phyloP scores from a whole-genome alignment of 306 rosid genomes.

The Oxytropis ochrocephala region DNA sequence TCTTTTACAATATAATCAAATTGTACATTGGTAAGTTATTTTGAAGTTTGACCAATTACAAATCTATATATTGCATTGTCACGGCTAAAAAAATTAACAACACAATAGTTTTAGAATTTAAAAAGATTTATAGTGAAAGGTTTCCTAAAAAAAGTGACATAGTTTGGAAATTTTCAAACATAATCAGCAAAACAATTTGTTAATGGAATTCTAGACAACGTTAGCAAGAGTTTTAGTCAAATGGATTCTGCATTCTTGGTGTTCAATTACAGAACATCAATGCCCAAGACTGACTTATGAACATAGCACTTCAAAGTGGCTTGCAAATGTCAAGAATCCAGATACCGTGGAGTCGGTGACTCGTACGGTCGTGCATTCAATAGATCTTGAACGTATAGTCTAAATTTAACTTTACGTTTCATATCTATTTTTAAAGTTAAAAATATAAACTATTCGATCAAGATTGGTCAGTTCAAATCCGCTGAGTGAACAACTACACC shows the following conservation, averaged over 20 bases:
- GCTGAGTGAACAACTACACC: no score
- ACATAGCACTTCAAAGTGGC: not conserved
- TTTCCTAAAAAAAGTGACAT: not conserved
- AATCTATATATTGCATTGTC: not conserved
- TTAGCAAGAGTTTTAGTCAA: not conserved
- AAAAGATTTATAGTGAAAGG: not conserved
- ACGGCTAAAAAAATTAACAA: not conserved
- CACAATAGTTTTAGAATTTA: not conserved
- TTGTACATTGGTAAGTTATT: no score
- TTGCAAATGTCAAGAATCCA: not conserved
- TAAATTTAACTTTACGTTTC: no score
- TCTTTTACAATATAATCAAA: no score
- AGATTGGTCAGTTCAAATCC: no score
- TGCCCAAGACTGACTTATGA: not conserved
- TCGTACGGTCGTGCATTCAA: no score
- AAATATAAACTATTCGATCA: no score
- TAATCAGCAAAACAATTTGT: no score
- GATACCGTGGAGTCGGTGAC: no score
- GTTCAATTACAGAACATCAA: not conserved
- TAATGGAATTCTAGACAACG: not conserved
- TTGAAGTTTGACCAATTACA: not conserved
- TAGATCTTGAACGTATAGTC: no score
- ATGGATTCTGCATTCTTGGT: not conserved
- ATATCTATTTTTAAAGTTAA: no score
- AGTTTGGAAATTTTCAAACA: not conserved